Conservation (phyloP, 2,329 filamentous ascomycete species). For the Passalora sequoiae region DNA sequence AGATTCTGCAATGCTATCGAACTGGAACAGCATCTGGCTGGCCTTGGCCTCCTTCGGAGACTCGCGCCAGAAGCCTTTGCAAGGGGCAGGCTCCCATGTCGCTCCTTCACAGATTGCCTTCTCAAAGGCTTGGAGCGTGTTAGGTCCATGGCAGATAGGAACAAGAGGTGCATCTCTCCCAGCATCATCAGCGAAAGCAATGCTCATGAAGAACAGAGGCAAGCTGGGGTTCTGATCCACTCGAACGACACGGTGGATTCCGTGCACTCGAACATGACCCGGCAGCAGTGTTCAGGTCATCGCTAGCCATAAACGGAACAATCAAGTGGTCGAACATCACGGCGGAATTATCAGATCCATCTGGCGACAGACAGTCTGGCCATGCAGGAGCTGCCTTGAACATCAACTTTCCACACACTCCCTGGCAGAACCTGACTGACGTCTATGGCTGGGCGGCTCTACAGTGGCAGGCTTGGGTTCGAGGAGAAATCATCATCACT, state of each 20-base stretch:
- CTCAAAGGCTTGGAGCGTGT: slow-evolving; percentile 27
- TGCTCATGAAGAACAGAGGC: slow-evolving; percentile 43
- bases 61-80: too few species aligned
- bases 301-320: slow-evolving; percentile 47
- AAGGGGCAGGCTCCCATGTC: slow-evolving; percentile 2
- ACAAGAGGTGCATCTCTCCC: slow-evolving; percentile 45
- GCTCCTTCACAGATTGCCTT: too few species aligned
- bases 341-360: slow-evolving; percentile 30
- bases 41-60: too few species aligned
- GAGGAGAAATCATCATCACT: slow-evolving; percentile 44
- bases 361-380: slow-evolving; percentile 17
- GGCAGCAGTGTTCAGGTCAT: slow-evolving; percentile 44
- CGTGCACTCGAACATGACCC: slow-evolving; percentile 41
- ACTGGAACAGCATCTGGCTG: too few species aligned
- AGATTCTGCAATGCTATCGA: too few species aligned
- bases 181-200: slow-evolving; percentile 41
- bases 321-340: slow-evolving; percentile 45
- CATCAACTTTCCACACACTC: slow-evolving; percentile 47
- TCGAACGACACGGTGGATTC: slow-evolving; percentile 52
- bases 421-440: slow-evolving; percentile 50
- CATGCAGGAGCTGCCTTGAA: slow-evolving; percentile 36
- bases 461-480: slow-evolving; percentile 56
- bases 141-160: slow-evolving; percentile 56
- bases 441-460: slow-evolving; percentile 56
- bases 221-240: slow-evolving; percentile 55